Evolutionary conservation across 495 filamentous ascomycete species (phyloP), one percentile per base, ranked within the genome.

Genomic region (Podospora tetraspora): DNA sequence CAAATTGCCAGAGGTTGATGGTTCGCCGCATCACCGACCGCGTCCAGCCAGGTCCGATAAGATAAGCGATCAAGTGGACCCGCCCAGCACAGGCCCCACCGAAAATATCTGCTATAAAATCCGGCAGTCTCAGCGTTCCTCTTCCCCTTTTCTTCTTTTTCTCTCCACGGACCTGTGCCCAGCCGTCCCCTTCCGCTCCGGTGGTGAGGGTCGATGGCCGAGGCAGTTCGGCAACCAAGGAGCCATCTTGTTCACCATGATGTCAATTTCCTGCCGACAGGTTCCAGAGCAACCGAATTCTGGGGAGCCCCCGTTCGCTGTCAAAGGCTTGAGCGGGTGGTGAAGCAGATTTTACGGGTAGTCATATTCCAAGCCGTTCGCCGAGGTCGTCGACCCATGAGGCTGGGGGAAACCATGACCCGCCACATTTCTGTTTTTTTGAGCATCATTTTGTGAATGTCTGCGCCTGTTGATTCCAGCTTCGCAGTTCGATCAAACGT

Each of bases 221-320:
- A 67, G 83, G 84, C 91, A 94, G 89, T 86, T 93, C 90, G 90
- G 90, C 90, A 84, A 80, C 75, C 79, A 92, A 85, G 92, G 92
- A 94, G 91, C 89, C 91, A 91, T 80, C 77, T 74, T 68, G 63
- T 71, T 77, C 70, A 80, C 76, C 79, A 85, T 93, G 89, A 87
- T 92, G 90, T 90, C 86, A 89, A 89, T 93, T 84, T 92, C 92
- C 90, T 84, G 89, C 91, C 90, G 91, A 96, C 93, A 94, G 89
- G 88, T 94, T 88, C 90, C 74, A 96, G 89, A 97, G 76, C 75
- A 86, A 95, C 83, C 75, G 76, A 72, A 74, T 64, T 81, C 76
- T 73, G 77, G 75, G 73, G 78, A 79, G 75, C 80, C 86, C 86
- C 90, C 89, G 89, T 85, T 94, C 89, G 89, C 86, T 82, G 76